Percentiles rank a stretch among this genome's conserved stretches.
phyloP scores from a whole-genome alignment of 129 eudicot genomes.

The Flaveria bidentis region DNA sequence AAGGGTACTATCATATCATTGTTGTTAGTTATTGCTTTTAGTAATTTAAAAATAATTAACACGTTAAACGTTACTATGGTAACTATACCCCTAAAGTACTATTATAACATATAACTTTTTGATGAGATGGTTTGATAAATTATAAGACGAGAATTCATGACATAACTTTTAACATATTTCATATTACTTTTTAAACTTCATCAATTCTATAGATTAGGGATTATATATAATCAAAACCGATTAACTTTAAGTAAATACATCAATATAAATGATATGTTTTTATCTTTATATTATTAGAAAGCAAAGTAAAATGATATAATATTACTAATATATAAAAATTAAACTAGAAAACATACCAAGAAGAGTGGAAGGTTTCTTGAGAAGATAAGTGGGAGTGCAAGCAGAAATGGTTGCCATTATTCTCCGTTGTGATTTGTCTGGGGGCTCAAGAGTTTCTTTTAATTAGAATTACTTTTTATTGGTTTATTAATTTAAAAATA shows the following conservation, averaged over 20 bases:
- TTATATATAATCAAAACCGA: background rate
- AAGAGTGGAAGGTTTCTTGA: constrained; percentile 41
- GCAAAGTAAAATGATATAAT: background rate
- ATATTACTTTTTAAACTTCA: background rate
- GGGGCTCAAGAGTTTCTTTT: background rate
- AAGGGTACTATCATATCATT: too few species aligned
- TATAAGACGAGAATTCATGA: too few species aligned
- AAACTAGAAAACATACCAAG: constrained; percentile 50
- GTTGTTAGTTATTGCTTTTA: too few species aligned
- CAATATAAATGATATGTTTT: background rate
- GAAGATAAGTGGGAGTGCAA: constrained; percentile 56
- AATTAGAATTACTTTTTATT: constrained; percentile 11
- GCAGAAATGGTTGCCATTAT: constrained; percentile 78
- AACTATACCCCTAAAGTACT: too few species aligned
- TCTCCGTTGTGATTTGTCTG: constrained; percentile 18
- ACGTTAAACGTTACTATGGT: too few species aligned
- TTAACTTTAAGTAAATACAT: background rate
- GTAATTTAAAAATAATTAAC: too few species aligned
- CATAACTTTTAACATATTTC: background rate
- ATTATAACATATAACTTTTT: background rate
- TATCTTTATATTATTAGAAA: background rate
- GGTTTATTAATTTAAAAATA: constrained; percentile 15
- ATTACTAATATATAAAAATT: background rate
- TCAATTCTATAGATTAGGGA: background rate
- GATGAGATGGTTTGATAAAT: too few species aligned